phyloP scores from a whole-genome alignment of 805 yeast species.

The Saccharomycopsis sp. region DNA sequence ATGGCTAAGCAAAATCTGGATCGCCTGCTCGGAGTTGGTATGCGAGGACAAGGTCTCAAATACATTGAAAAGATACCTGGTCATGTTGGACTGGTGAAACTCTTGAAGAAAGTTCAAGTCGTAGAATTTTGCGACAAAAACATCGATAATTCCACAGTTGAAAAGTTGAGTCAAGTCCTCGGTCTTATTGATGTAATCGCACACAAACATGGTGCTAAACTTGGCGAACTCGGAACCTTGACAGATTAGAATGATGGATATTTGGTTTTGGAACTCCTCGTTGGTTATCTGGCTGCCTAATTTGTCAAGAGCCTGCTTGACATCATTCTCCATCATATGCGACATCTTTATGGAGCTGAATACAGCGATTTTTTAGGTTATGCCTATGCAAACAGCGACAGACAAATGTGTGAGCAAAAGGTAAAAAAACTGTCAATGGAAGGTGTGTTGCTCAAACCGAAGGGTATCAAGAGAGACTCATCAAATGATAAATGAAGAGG shows the following conservation, averaged over 20 bases:
- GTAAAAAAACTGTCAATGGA: background rate
- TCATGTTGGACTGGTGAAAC: background rate
- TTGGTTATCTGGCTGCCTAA: background rate
- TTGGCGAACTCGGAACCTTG: background rate
- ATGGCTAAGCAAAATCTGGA: background rate
- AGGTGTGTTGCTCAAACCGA: background rate
- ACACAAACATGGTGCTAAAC: background rate
- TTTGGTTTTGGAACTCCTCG: background rate
- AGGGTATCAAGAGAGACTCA: too few relatives aligned
- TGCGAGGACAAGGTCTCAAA: background rate
- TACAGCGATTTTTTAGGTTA: background rate
- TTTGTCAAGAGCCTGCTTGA: background rate
- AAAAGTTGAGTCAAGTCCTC: background rate
- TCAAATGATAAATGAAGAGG: too few relatives aligned
- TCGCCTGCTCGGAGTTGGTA: background rate
- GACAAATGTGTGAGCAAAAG: background rate
- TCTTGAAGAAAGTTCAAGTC: background rate
- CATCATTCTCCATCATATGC: background rate
- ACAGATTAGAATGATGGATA: background rate
- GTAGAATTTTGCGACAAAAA: background rate
- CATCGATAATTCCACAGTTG: background rate
- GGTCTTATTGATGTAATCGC: background rate
- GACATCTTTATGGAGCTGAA: constrained; percentile 20
- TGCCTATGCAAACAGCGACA: background rate
- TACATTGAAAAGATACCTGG: background rate